Percentiles rank a stretch among this genome's conserved stretches.
phyloP scores from a whole-genome alignment of 2,329 filamentous ascomycete species.

The Ramularia endophylla region DNA sequence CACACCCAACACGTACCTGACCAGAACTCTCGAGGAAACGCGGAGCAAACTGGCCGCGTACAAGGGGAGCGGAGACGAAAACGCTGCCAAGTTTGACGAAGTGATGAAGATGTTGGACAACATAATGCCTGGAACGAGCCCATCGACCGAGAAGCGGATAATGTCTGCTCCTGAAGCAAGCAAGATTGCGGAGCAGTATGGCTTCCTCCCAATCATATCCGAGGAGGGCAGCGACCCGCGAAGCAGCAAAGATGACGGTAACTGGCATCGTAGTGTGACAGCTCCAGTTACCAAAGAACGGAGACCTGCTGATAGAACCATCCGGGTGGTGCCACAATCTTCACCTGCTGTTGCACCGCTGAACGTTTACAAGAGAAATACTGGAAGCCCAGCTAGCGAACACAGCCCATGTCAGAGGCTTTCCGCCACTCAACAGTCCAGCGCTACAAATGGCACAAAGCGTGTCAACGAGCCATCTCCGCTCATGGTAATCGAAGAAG shows the following conservation, averaged over 20 bases:
- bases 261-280: constrained; percentile 38
- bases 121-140: constrained; percentile 25
- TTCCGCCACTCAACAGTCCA: too few species aligned
- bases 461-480: constrained; percentile 10
- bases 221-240: constrained; percentile 40
- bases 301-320: constrained; percentile 39
- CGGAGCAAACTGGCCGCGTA: constrained; percentile 50
- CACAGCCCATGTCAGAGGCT: constrained; percentile 6
- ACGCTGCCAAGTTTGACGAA: constrained; percentile 50
- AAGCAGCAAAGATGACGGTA: constrained; percentile 28
- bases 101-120: constrained; percentile 46
- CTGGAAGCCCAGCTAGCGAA: constrained; percentile 24
- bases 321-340: constrained; percentile 52
- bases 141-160: constrained; percentile 32
- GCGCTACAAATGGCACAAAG: constrained; percentile 18
- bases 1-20: constrained; percentile 47
- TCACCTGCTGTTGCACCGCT: constrained; percentile 49
- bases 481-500: constrained; percentile 25
- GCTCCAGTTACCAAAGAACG: constrained; percentile 33
- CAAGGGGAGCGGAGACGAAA: constrained; percentile 42
- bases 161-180: constrained; percentile 41
- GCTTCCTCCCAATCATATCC: constrained; percentile 45
- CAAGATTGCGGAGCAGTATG: constrained; percentile 25
- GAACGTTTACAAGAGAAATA: constrained; percentile 48
- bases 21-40: constrained; percentile 53